phyloP scores from a whole-genome alignment of 371 early-diverging fungal species.

The Mucor indicus region DNA sequence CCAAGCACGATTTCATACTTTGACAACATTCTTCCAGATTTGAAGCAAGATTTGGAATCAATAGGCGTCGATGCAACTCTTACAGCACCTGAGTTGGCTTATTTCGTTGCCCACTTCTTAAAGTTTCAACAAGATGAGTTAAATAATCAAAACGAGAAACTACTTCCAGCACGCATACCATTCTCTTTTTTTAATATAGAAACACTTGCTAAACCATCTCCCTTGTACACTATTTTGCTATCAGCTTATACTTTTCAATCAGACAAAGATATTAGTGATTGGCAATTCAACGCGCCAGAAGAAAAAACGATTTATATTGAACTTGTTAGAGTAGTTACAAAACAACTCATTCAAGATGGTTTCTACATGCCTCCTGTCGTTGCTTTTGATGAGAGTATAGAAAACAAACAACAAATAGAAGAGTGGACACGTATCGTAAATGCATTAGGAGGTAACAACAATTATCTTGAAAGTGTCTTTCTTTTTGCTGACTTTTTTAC shows the following conservation, averaged over 20 bases:
- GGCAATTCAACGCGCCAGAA: conserved; percentile 55
- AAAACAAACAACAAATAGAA: conserved; percentile 33
- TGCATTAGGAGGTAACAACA: conserved; percentile 53
- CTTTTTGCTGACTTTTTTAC: too few species aligned
- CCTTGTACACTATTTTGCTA: conserved; percentile 49
- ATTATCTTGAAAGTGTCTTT: too few species aligned
- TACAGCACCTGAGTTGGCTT: conserved; percentile 58
- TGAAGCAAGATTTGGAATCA: conserved; percentile 44
- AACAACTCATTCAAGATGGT: conserved; percentile 34
- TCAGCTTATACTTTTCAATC: conserved; percentile 55
- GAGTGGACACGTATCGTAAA: conserved; percentile 34
- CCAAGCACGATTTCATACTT: conserved; percentile 53
- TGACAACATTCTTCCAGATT: conserved; percentile 42
- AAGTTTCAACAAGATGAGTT: conserved; percentile 55
- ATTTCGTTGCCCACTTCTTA: conserved; percentile 53
- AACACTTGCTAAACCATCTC: conserved; percentile 28
- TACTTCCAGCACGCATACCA: conserved; percentile 50
- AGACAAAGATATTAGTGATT: conserved; percentile 47
- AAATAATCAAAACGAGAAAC: conserved; percentile 12
- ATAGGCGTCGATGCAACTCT: conserved; percentile 38
- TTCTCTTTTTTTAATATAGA: conserved; percentile 51
- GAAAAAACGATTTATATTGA: conserved; percentile 38
- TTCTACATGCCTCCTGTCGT: conserved; percentile 38
- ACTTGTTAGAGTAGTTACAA: conserved; percentile 41
- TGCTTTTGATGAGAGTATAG: conserved; percentile 48